These are phyloP conservation scores for Rhizoclosmatium globosum DNA, from an alignment of 192 early-diverging fungal genomes.

Conservation along the genomic window DNA sequence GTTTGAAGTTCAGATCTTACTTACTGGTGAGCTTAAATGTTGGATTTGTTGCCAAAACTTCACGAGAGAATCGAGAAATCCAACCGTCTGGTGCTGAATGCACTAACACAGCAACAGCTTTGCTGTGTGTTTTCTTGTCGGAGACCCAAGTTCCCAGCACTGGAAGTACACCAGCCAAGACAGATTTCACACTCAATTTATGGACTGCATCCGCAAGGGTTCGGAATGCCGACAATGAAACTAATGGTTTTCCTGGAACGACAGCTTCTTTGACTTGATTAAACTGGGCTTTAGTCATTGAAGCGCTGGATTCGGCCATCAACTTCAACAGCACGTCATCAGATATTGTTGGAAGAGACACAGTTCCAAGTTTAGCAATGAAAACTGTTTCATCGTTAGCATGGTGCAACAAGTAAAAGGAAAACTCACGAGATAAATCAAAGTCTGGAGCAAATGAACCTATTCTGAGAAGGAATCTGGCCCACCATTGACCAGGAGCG, in stretches of 20 bases:
- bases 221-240: conserved; percentile 17
- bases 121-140: background rate
- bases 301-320: background rate
- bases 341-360: background rate
- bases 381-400: no score
- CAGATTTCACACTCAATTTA: conserved; percentile 2
- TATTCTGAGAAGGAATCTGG: conserved; percentile 15
- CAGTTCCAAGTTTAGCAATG: conserved; percentile 5
- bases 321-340: conserved; percentile 6
- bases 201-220: conserved; percentile 32
- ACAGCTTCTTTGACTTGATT: conserved; percentile 22
- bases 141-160: conserved; percentile 22
- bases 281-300: background rate
- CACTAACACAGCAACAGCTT: background rate
- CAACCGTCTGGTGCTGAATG: conserved; percentile 17
- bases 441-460: conserved; percentile 20
- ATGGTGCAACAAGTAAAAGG: no score
- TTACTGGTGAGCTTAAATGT: background rate
- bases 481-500: conserved; percentile 31
- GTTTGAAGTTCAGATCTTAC: no score
- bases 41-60: background rate
- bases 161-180: conserved; percentile 11
- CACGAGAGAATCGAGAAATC: conserved; percentile 1
- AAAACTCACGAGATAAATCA: background rate
- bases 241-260: conserved; percentile 29